Base-by-base conservation (phyloP, 177 flowering plant species). In the Tripterygium wilfordii region DNA sequence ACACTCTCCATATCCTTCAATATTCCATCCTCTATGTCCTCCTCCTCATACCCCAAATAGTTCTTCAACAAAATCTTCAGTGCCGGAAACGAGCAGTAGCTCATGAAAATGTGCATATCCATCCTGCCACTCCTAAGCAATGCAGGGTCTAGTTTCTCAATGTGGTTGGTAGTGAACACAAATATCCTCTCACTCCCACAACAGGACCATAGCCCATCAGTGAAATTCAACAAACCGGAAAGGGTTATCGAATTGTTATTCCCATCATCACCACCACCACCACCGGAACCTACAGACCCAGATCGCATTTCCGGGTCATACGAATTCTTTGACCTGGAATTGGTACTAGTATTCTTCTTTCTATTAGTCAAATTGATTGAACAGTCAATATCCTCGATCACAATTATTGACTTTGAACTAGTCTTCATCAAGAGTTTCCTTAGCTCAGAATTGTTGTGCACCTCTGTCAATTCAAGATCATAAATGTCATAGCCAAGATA, bases 141-240 rank as follows among this genome's bases (percentile, higher is more conserved):
- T 29, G 96, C 96, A 13, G 91, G 82, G 41, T 88, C 96, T 2
- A 88, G 81, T 68, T 79, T 85, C 63, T 88, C 91, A 25, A 85
- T 66, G 43, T 88, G 96, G 44, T 88, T 88, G 14, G 96, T 88
- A 0, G 96, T 88, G 69, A 88, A 88, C 51, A 88, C 95, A 39
- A 88, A 85, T 15, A 88, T 85, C 70, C 86, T 71, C 70, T 88
- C 96, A 43, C 88, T 77, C 14, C 96, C 96, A 21, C 96, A 88
- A 45, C 95, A 88, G 2, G 96, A 88, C 96, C 96, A 88, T 30
- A 88, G 41, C 48, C 96, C 96, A 47, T 88, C 96, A 0, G 91
- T 88, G 61, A 88, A 88, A 63, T 88, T 88, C 67, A 88, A 43
- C 40, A 88, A 42, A 16, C 96, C 96, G 1, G 96, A 88, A 2